Conservation (phyloP, 345 rosid species). For the Sapria himalayana region DNA sequence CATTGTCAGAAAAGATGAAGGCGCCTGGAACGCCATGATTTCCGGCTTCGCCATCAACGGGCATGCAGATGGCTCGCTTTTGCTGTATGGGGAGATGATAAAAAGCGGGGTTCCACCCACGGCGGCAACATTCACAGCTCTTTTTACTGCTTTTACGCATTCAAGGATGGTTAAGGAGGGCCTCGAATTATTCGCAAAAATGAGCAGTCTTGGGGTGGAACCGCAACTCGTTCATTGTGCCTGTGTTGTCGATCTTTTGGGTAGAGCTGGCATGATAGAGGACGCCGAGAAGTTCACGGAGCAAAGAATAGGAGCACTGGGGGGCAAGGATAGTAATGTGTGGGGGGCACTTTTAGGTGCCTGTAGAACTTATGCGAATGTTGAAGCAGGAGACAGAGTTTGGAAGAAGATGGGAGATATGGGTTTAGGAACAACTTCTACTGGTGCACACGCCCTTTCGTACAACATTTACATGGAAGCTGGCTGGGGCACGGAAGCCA, state of each 20-base stretch:
- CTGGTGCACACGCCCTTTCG: slow-evolving; percentile 12
- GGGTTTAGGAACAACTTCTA: slow-evolving; percentile 9
- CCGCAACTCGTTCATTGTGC: slow-evolving; percentile 16
- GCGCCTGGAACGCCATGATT: slow-evolving; percentile 56
- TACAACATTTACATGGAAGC: slow-evolving; percentile 18
- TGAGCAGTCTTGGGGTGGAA: slow-evolving; percentile 9
- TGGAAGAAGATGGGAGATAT: slow-evolving; percentile 15
- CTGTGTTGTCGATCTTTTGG: slow-evolving; percentile 18
- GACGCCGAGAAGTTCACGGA: slow-evolving; percentile 16
- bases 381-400: slow-evolving; percentile 18
- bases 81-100: slow-evolving; percentile 11
- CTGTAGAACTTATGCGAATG: slow-evolving; percentile 15
- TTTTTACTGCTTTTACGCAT: slow-evolving; percentile 14
- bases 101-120: slow-evolving; percentile 13
- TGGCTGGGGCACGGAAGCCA: slow-evolving; percentile 17
- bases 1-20: slow-evolving; percentile 18
- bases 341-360: slow-evolving; percentile 20
- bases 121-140: slow-evolving; percentile 15
- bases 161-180: slow-evolving; percentile 13
- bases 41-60: slow-evolving; percentile 55
- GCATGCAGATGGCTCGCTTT: slow-evolving; percentile 21
- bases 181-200: slow-evolving; percentile 11
- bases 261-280: slow-evolving; percentile 15
- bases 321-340: slow-evolving; percentile 13
- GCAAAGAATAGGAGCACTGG: slow-evolving; percentile 15